Evolutionary conservation across 2,329 filamentous ascomycete species (phyloP).

Genomic region (Helotiales sp.): DNA sequence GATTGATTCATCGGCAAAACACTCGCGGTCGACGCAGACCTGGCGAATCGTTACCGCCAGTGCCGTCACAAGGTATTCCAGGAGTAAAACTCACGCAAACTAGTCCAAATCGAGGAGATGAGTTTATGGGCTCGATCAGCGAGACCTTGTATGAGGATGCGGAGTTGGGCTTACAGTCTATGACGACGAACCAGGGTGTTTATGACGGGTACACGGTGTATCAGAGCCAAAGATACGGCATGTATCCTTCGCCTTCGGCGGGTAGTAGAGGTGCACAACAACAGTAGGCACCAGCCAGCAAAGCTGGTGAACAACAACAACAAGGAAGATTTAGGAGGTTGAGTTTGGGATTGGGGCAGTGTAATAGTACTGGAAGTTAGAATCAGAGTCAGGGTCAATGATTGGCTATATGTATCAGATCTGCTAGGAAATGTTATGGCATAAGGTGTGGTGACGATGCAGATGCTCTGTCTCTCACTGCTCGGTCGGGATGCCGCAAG

Average conservation of each 20-base stretch:
- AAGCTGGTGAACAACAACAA: not conserved
- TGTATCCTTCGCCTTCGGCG: not conserved
- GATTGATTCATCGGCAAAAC: conserved; percentile 40
- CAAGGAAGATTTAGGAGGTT: too few relatives aligned
- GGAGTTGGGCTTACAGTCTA: conserved; percentile 19
- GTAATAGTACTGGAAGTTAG: not conserved
- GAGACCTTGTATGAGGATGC: conserved; percentile 33
- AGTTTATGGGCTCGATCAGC: not conserved
- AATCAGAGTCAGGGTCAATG: not conserved
- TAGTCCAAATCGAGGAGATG: conserved; percentile 21
- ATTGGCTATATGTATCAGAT: too few relatives aligned
- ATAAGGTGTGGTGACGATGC: too few relatives aligned
- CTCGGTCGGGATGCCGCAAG: too few relatives aligned
- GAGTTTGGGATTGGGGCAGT: not conserved
- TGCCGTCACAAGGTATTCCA: too few relatives aligned
- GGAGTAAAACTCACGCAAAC: not conserved
- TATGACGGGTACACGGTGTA: not conserved
- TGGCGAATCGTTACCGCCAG: conserved; percentile 34
- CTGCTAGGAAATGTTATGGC: too few relatives aligned
- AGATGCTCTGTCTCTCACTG: too few relatives aligned
- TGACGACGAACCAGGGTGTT: not conserved
- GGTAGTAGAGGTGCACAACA: not conserved
- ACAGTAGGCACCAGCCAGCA: not conserved
- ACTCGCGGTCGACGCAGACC: conserved; percentile 39
- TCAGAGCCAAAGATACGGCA: not conserved